Percentiles rank a stretch among this genome's conserved stretches.
These are phyloP conservation scores for Conoideocrella luteorostrata DNA, from an alignment of 2,329 filamentous ascomycete genomes.

Conservation along the genomic window DNA sequence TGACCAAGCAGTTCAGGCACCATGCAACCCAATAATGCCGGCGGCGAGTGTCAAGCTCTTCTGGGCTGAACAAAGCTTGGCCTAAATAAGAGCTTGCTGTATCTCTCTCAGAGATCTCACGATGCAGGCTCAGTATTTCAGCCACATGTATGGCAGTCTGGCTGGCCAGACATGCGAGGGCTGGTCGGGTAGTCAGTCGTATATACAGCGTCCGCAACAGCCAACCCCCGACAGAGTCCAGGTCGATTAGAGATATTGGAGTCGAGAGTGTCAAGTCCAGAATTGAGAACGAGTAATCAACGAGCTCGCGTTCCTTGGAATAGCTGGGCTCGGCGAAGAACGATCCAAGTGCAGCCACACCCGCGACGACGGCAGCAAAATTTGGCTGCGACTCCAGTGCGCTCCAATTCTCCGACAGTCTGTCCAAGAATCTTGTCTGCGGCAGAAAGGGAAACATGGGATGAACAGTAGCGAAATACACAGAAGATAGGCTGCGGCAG, in stretches of 20 bases:
- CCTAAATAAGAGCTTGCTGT: too few species aligned
- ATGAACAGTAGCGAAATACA: constrained; percentile 11
- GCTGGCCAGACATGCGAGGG: constrained; percentile 11
- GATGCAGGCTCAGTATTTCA: constrained; percentile 13
- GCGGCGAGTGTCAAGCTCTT: constrained; percentile 8
- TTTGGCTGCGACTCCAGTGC: constrained; percentile 3
- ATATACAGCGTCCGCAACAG: constrained; percentile 13
- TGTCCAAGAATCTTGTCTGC: not conserved
- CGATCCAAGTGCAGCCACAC: constrained; percentile 10
- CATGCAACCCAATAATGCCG: constrained; percentile 12
- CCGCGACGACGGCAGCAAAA: constrained; percentile 11
- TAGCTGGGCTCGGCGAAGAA: constrained; percentile 12
- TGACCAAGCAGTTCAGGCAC: constrained; percentile 11
- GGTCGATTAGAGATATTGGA: constrained; percentile 6
- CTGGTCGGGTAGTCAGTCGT: constrained; percentile 12
- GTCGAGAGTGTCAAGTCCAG: constrained; percentile 8
- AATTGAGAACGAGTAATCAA: constrained; percentile 8
- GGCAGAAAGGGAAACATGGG: constrained; percentile 8
- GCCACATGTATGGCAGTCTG: constrained; percentile 13
- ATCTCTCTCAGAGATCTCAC: too few species aligned
- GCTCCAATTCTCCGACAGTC: constrained; percentile 3
- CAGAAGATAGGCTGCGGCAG: constrained; percentile 1
- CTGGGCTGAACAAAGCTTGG: constrained; percentile 1
- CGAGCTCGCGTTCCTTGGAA: constrained; percentile 8
- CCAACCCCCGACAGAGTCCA: constrained; percentile 14